Evolutionary conservation across 106 monocot species (phyloP), one percentile per base, ranked within the genome.

Genomic region (Dendrobium huoshanense): DNA sequence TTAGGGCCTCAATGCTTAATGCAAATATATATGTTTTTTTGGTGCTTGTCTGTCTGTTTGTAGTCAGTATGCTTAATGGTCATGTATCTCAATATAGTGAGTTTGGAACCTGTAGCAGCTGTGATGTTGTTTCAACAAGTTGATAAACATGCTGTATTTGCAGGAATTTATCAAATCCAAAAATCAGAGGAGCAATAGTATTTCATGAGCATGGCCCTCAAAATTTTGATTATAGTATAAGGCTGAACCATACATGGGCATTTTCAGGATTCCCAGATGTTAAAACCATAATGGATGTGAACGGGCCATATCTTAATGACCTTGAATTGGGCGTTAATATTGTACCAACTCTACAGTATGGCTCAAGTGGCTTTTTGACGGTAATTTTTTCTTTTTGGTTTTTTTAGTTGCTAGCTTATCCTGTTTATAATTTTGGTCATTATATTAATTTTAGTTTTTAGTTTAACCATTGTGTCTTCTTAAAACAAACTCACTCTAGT

Each of bases 221-320:
- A 67, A 48, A 55, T 42, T 95, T 90, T 91, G 95, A 95, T 79
- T 95, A 95, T 81, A 95, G 95, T 79, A 95, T 95, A 86, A 88
- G 95, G 10, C 89, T 95, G 41, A 95, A 95, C 67, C 95, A 95
- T 79, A 87, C 92, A 41, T 95, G 95, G 95, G 95, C 95, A 29
- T 92, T 95, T 73, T 92, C 92, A 77, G 95, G 95, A 56, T 95
- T 92, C 80, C 95, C 95, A 78, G 87, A 95, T 86, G 83, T 89
- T 72, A 89, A 81, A 75, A 86, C 88, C 41, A 95, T 95, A 83
- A 95, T 95, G 95, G 95, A 95, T 88, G 90, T 92, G 15, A 95
- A 95, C 81, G 92, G 95, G 68, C 86, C 92, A 67, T 95, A 89
- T 86, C 85, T 95, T 13, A 84, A 95, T 84, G 92, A 95, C 76